These are phyloP conservation scores for Fusarium falciforme DNA, from an alignment of 2,329 filamentous ascomycete genomes.

Conservation along the genomic window DNA sequence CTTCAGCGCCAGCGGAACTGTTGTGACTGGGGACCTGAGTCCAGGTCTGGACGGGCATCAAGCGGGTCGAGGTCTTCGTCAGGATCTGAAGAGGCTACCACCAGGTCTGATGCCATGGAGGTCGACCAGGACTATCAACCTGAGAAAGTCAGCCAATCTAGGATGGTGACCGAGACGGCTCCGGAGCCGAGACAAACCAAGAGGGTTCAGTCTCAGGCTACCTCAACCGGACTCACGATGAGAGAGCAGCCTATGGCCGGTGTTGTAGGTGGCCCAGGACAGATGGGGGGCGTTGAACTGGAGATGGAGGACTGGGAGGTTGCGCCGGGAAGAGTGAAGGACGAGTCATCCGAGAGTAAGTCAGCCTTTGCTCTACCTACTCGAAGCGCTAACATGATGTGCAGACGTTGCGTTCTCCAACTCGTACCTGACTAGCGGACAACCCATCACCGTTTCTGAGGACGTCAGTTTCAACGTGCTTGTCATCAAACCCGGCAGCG, in stretches of 20 bases:
- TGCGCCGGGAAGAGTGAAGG: constrained; percentile 55
- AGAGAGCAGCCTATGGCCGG: not conserved
- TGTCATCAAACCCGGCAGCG: constrained; percentile 53
- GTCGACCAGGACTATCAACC: not conserved
- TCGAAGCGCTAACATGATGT: not conserved
- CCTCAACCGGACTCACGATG: not conserved
- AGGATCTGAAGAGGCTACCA: not conserved
- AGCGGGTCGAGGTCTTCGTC: constrained; percentile 3
- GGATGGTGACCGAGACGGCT: not conserved
- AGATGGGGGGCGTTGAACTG: constrained; percentile 28
- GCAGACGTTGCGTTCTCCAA: constrained; percentile 59
- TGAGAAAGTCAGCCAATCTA: not conserved
- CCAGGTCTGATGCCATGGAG: constrained; percentile 12
- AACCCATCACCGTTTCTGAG: constrained; percentile 50
- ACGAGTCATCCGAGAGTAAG: constrained; percentile 51
- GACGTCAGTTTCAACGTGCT: constrained; percentile 56
- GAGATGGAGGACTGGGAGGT: constrained; percentile 60
- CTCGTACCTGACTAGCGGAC: constrained; percentile 52
- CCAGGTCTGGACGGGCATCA: not conserved
- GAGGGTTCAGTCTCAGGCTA: not conserved
- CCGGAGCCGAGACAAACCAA: not conserved
- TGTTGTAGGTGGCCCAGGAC: not conserved
- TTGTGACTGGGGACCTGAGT: constrained; percentile 41
- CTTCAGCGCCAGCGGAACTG: constrained; percentile 38
- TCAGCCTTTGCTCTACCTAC: constrained; percentile 5